Percentiles rank a stretch among this genome's conserved stretches.
phyloP scores from a whole-genome alignment of 1,139 yeast species.

The Lizanozyma gosingica region DNA sequence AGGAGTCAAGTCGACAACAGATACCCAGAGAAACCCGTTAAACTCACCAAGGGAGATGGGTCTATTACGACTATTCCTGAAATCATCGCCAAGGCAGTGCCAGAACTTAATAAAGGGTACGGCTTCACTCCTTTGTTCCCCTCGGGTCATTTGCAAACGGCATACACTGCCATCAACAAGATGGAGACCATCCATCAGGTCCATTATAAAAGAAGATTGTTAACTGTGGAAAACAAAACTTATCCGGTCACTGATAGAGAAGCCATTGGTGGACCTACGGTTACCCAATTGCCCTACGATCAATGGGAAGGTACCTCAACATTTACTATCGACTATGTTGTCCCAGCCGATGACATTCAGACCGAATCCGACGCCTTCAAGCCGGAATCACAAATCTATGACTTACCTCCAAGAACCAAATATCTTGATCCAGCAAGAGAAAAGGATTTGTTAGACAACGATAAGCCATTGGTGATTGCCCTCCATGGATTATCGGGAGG shows the following conservation, averaged over 20 bases:
- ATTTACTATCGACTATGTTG: constrained; percentile 32
- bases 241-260: constrained; percentile 21
- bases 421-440: constrained; percentile 29
- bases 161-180: constrained; percentile 33
- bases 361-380: constrained; percentile 19
- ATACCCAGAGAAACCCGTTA: constrained; percentile 20
- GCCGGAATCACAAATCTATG: constrained; percentile 27
- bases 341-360: constrained; percentile 9
- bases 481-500: constrained; percentile 60
- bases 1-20: constrained; percentile 20
- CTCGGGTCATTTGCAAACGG: constrained; percentile 40
- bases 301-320: constrained; percentile 35
- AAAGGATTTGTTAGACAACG: constrained; percentile 22
- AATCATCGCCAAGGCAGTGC: constrained; percentile 19
- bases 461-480: constrained; percentile 43
- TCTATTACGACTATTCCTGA: constrained; percentile 13
- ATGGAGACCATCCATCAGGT: constrained; percentile 28
- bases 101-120: constrained; percentile 25
- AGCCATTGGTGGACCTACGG: not conserved
- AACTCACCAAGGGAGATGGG: constrained; percentile 10
- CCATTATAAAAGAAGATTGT: constrained; percentile 28
- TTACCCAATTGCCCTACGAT: constrained; percentile 23
- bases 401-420: constrained; percentile 36
- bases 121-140: constrained; percentile 30
- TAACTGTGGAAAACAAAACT: constrained; percentile 22